Evolutionary conservation across 192 early-diverging fungal species (phyloP), one percentile per base, ranked within the genome.

Genomic region (Allomyces arbusculus): DNA sequence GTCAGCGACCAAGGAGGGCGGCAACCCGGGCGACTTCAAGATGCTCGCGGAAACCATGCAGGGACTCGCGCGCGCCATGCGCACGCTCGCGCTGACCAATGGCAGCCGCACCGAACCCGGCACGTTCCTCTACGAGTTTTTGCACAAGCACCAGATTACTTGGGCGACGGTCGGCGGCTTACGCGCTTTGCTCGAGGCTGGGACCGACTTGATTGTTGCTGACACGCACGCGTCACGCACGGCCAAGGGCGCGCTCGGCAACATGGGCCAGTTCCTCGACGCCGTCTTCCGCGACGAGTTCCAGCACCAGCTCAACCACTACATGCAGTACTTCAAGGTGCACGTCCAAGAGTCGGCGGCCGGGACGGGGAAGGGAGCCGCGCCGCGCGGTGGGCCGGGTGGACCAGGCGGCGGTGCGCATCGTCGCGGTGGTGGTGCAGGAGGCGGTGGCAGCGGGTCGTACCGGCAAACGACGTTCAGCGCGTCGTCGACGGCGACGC

Each of bases 91-190:
- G 26, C 26, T 28, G 26, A 28, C 26, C 4, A 28, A 28, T 28
- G 26, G 26, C 26, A 28, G 26, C 20, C 55, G 74, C 1, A 65
- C 66, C 64, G 43, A 69, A 44, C 69, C 68, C 1, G 78, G 77
- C 2, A 63, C 64, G 8, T 78, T 61, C 40, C 72, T 79, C 40
- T 73, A 70, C 24, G 67, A 76, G 43, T 65, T 78, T 0, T 69
- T 79, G 26, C 55, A 40, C 23, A 61, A 3, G 23, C 63, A 67
- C 24, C 28, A 58, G 1, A 66, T 73, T 28, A 44, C 66, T 28
- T n/a, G 24, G 20, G 44, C 9, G 23, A 73, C 22, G 20, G 44
- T 69, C 4, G 28, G 3, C 8, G 12, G 45, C 45, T 1, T 16
- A 1, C 10, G 10, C 9, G 45, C 45, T 1, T 2, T 55, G 10